phyloP scores from a whole-genome alignment of 1,284 basidiomycete species.

The Cerioporus squamosus region DNA sequence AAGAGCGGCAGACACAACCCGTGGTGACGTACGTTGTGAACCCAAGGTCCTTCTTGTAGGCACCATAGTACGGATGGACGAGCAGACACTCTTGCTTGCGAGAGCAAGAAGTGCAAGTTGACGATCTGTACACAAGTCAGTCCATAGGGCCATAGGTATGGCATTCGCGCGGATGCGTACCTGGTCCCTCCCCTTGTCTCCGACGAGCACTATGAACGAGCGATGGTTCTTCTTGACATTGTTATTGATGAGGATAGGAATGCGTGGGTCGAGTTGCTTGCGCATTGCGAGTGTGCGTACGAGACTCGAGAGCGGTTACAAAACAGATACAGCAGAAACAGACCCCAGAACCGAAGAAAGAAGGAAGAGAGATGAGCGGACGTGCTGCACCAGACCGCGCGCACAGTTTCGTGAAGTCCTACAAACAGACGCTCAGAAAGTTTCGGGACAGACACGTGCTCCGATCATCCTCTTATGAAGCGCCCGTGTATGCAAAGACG shows the following conservation, averaged over 20 bases:
- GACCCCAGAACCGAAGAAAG: neutral
- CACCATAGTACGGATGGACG: conserved; percentile 95
- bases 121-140: conserved; percentile 66
- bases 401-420: neutral
- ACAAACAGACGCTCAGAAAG: conserved; percentile 1
- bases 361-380: neutral
- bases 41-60: conserved; percentile 95
- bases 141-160: too few relatives aligned
- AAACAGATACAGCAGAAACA: neutral
- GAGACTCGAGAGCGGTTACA: neutral
- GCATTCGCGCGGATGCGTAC: conserved; percentile 40
- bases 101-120: conserved; percentile 93
- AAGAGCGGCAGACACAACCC: neutral
- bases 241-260: conserved; percentile 91
- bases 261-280: conserved; percentile 89
- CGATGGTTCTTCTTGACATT: conserved; percentile 93
- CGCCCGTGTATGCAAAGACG: too few relatives aligned
- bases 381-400: neutral
- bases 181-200: conserved; percentile 94
- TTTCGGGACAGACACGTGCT: conserved; percentile 1
- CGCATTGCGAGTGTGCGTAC: conserved; percentile 50
- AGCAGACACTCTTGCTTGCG: conserved; percentile 88
- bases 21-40: conserved; percentile 78
- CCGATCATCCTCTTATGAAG: neutral
- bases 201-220: conserved; percentile 96